These are phyloP conservation scores for Exophiala dermatitidis DNA, from an alignment of 2,329 filamentous ascomycete species.

Conservation along the genomic window DNA sequence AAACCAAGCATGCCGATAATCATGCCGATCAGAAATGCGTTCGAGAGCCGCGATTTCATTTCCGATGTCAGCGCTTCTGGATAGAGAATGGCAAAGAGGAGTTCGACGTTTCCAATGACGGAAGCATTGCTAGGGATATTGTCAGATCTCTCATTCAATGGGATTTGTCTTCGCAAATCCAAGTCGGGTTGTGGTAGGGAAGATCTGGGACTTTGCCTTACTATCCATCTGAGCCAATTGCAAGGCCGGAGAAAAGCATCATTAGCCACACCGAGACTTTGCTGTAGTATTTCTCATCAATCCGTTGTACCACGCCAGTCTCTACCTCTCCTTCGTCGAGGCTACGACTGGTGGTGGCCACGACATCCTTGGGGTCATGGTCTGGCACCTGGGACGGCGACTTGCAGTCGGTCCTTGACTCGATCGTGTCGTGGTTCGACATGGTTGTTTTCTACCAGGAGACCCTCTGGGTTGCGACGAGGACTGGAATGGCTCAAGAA, in stretches of 20 bases:
- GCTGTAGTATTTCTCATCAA: conserved; percentile 3
- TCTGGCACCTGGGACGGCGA: background rate
- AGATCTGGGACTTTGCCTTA: conserved; percentile 24
- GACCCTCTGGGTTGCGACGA: too few species aligned
- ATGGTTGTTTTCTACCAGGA: background rate
- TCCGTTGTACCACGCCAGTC: background rate
- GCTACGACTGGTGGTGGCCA: background rate
- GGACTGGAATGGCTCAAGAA: too few species aligned
- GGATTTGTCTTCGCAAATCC: too few species aligned
- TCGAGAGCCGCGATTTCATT: conserved; percentile 48
- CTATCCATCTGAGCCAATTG: conserved; percentile 36
- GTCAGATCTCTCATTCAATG: too few species aligned
- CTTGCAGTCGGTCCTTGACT: background rate
- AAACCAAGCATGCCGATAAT: conserved; percentile 52
- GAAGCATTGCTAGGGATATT: conserved; percentile 10
- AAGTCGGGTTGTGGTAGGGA: too few species aligned
- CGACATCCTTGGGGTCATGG: background rate
- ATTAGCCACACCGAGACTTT: conserved; percentile 30
- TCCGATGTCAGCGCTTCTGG: conserved; percentile 30
- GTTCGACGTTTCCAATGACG: conserved; percentile 33
- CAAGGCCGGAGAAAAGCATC: conserved; percentile 34
- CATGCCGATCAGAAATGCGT: conserved; percentile 50
- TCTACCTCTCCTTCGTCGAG: background rate
- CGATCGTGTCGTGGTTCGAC: background rate
- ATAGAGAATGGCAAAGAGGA: conserved; percentile 33